Conservation (phyloP, 208 protist species). For the Crithidia brevicula region DNA sequence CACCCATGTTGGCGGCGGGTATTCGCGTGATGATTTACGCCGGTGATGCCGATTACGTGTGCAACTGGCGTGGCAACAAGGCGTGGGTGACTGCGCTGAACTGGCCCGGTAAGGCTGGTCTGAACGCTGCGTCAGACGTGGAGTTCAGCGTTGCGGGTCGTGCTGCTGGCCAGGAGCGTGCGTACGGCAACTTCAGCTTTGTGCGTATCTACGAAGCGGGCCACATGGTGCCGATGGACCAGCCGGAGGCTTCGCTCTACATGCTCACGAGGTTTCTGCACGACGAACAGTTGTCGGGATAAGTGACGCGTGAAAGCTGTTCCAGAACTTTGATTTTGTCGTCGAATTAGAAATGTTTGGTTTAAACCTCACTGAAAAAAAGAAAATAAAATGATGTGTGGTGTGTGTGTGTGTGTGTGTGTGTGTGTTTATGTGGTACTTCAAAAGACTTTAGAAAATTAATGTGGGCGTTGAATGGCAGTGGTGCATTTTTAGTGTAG, state of each 20-base stretch:
- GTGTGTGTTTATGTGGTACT: no score
- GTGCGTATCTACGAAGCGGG: slow-evolving; percentile 82
- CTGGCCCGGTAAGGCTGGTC: slow-evolving; percentile 72
- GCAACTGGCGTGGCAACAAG: slow-evolving; percentile 93
- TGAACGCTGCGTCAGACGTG: slow-evolving; percentile 44
- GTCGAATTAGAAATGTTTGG: no score
- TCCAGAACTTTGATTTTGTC: slow-evolving; percentile 1
- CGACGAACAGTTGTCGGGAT: slow-evolving; percentile 13
- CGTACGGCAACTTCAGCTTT: slow-evolving; percentile 64
- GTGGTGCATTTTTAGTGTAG: no score
- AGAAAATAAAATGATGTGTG: no score
- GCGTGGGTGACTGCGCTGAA: slow-evolving; percentile 67
- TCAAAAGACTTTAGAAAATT: no score
- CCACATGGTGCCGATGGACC: slow-evolving; percentile 91
- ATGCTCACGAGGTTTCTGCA: slow-evolving; percentile 62
- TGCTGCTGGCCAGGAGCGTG: slow-evolving; percentile 36
- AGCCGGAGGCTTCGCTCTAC: slow-evolving; percentile 54
- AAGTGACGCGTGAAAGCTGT: background rate
- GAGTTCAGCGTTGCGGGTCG: slow-evolving; percentile 34
- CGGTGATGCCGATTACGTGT: slow-evolving; percentile 92
- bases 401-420: no score
- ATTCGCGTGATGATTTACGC: slow-evolving; percentile 92
- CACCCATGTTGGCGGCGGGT: slow-evolving; percentile 53
- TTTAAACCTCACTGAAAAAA: no score
- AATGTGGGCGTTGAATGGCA: no score